Base-by-base conservation (phyloP, 1,139 yeast species). In the Saccharomyces hybrid region DNA sequence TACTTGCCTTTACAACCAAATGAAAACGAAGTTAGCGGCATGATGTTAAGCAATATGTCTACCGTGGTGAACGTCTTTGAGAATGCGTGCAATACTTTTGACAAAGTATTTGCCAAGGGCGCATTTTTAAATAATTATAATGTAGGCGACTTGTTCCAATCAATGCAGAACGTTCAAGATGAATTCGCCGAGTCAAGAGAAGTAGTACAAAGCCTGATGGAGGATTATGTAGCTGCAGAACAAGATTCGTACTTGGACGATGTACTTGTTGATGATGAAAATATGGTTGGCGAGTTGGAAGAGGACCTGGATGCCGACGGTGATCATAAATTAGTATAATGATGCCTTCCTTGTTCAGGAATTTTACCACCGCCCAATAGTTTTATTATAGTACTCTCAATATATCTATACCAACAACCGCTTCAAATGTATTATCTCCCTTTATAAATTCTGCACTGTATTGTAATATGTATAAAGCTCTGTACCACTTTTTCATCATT, bases 121-220 rank as follows among this genome's bases (percentile, higher is more conserved):
- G 99, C 99, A 0, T 93, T 91, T 66, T 73, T 93, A 57, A 93
- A 88, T 58, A 86, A 85, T 54, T 93, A 89, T 70, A 83, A 75
- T 63, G 76, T 76, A 59, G 74, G 75, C 1, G 75, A 76, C 32
- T 69, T 79, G 73, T 81, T 82, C 61, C 78, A 78, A 55, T 38
- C 44, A 2, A 38, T 38, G 44, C 44, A 38, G 13, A 83, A 83
- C 64, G 87, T 87, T 4, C 74, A 86, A 64, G 89, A 82, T 27
- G 88, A 88, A 70, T 93, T 93, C 65, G 80, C 78, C 53, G 95
- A 88, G 55, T 83, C 96, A 51, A 76, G 90, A 56, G 95, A 87
- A 60, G 79, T 82, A 14, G 86, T 90, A 1, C 78, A 80, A 49
- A 75, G 77, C 20, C 80, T 88, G 20, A 82, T 91, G 32, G 84